A percentile compares a stretch with the other conserved stretches of the same genome.
phyloP scores from a whole-genome alignment of 805 yeast species.

The Starmera quercuum region DNA sequence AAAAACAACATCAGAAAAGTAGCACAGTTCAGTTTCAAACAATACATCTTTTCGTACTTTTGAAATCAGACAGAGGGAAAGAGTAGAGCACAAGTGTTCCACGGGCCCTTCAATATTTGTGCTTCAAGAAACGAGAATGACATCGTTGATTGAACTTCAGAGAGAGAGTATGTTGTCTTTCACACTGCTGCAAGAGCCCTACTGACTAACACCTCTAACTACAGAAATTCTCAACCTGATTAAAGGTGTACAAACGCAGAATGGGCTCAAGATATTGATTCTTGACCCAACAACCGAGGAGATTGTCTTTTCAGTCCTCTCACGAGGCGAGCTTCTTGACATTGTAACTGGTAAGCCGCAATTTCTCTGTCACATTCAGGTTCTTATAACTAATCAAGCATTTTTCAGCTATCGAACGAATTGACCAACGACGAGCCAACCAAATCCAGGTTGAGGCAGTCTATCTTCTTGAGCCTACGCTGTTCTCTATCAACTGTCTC shows the following conservation, averaged over 20 bases:
- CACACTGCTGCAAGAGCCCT: no score
- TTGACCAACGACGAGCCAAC: slow-evolving; percentile 54
- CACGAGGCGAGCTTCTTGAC: slow-evolving; percentile 39
- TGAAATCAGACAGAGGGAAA: no score
- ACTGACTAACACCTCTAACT: slow-evolving; percentile 2
- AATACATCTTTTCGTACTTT: no score
- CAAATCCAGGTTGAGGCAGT: slow-evolving; percentile 69
- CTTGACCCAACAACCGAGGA: slow-evolving; percentile 49
- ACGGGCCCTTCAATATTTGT: no score
- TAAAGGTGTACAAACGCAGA: slow-evolving; percentile 33
- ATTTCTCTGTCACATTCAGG: not conserved
- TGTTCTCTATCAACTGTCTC: slow-evolving; percentile 67
- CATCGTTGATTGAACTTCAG: slow-evolving; percentile 31
- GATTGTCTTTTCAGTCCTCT: slow-evolving; percentile 39
- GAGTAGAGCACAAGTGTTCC: no score
- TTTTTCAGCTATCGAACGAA: slow-evolving; percentile 45
- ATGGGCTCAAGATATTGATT: slow-evolving; percentile 42
- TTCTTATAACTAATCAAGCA: not conserved
- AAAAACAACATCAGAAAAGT: no score
- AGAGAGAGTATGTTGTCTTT: slow-evolving; percentile 18
- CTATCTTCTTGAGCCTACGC: slow-evolving; percentile 66
- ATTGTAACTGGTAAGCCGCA: slow-evolving; percentile 33
- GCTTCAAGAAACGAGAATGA: slow-evolving; percentile 23
- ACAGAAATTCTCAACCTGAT: slow-evolving; percentile 27
- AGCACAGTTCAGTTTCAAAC: no score